Base-by-base conservation (phyloP, 2,329 filamentous ascomycete species). In the Kalmusia sp. region DNA sequence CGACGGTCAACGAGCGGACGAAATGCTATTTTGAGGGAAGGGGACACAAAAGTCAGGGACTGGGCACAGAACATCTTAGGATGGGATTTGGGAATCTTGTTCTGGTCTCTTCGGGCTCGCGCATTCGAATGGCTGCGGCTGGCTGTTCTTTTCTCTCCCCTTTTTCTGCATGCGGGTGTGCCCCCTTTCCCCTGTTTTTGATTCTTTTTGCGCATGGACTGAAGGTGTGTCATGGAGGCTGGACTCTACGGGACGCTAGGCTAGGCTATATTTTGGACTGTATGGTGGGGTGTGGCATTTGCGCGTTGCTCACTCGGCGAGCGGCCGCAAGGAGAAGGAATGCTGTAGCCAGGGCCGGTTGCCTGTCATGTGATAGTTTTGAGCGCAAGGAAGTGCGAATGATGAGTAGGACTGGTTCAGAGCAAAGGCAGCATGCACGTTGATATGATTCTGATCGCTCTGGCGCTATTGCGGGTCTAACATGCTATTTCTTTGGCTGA, bases 131-230 rank as follows among this genome's bases (percentile, higher is more conserved):
- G n/a, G 59, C 52, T 67, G 59, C 54, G 55, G 46, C 64, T 69
- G 63, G 56, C 62, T 63, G 56, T 58, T 52, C 59, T 58, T 54
- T 34, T 19, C 25, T 46, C 33, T 31, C 34, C 41, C 31, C 31
- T 22, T 35, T 35, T 55, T 63, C 63, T 72, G 70, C 70, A 73
- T 73, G 69, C 64, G 62, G 70, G 68, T 70, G 70, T 72, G 30
- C 34, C 38, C 44, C 39, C 38, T 47, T 27, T 54, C 35, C 49
- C 46, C 40, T n/a, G 28, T 52, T 39, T 44, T 49, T 44, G 12
- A 27, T 51, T 39, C 44, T 49, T 49, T 54, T 37, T 47, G 52
- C 52, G 52, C 52, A 55, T 55, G 44, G 38, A n/a, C 30, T 49
- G 33, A 33, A 14, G 9, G 40, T 43, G 40, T n/a, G 40, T 43